A percentile compares a stretch with the other conserved stretches of the same genome.
These are phyloP conservation scores for Coffea humblotiana DNA, from an alignment of 305 asterid species.

Conservation along the genomic window DNA sequence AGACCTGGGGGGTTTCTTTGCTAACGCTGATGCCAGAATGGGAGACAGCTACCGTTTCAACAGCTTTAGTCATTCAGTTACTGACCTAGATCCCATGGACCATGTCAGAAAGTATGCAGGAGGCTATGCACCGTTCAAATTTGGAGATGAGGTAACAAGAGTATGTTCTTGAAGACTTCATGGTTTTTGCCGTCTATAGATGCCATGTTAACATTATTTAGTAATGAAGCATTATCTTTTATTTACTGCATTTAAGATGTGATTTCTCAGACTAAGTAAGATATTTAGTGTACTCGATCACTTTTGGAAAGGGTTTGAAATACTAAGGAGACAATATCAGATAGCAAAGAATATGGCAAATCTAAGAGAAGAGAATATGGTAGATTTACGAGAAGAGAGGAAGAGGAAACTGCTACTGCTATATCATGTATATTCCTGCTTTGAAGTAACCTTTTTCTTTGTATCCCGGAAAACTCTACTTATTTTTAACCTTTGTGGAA, in stretches of 20 bases:
- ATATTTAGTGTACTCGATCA: not conserved
- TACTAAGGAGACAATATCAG: not conserved
- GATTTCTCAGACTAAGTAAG: not conserved
- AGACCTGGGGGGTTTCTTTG: slow-evolving; percentile 70
- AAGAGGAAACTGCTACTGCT: not conserved
- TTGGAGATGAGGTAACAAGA: slow-evolving; percentile 95
- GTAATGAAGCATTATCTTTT: not conserved
- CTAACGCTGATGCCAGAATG: slow-evolving; percentile 59
- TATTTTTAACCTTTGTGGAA: not conserved
- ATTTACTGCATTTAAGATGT: not conserved
- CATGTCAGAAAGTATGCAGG: slow-evolving; percentile 98
- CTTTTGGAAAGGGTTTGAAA: not conserved
- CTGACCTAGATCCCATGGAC: slow-evolving; percentile 88
- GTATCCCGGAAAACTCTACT: not conserved
- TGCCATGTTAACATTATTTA: not conserved
- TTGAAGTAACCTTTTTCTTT: not conserved
- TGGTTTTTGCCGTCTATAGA: not conserved
- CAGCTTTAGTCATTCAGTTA: slow-evolving; percentile 46
- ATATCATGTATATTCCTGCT: not conserved
- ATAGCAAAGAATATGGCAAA: not conserved
- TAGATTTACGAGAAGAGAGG: not conserved
- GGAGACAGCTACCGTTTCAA: slow-evolving; percentile 50
- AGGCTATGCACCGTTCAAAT: slow-evolving; percentile 95
- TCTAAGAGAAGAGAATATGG: not conserved
- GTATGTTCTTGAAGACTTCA: slow-evolving; percentile 37